These are phyloP conservation scores for Lipomyces yamanashiensis DNA, from an alignment of 805 yeast genomes.

Conservation along the genomic window DNA sequence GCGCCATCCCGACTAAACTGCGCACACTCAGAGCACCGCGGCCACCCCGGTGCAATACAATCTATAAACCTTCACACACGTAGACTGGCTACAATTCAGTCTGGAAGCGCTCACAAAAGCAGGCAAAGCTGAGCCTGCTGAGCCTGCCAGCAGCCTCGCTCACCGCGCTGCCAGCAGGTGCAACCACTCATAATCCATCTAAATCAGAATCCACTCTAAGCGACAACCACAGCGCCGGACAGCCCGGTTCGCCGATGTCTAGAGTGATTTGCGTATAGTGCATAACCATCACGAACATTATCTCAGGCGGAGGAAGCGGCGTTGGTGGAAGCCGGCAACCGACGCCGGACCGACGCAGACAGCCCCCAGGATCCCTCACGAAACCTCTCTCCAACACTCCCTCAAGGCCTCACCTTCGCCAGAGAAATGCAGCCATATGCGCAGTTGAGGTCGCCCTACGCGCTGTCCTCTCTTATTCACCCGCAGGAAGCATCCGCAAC, in stretches of 20 bases:
- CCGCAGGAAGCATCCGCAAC: background rate
- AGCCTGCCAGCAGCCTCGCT: too few relatives aligned
- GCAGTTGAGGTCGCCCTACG: background rate
- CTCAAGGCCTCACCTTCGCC: background rate
- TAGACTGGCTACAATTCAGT: too few relatives aligned
- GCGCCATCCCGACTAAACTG: too few relatives aligned
- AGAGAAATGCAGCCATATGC: background rate
- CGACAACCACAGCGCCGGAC: too few relatives aligned
- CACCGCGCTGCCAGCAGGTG: too few relatives aligned
- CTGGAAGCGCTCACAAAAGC: too few relatives aligned
- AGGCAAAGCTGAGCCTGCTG: too few relatives aligned
- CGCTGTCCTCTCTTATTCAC: background rate
- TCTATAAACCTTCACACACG: too few relatives aligned
- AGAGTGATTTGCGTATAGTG: background rate
- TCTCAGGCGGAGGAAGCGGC: background rate
- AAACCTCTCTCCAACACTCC: background rate
- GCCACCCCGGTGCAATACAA: too few relatives aligned
- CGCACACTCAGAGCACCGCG: too few relatives aligned
- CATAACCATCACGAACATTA: background rate
- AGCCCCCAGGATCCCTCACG: background rate
- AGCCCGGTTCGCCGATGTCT: background rate
- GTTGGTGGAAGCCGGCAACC: slow-evolving; percentile 1
- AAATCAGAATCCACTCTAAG: too few relatives aligned
- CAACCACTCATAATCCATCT: too few relatives aligned
- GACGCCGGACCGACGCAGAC: slow-evolving; percentile 7